Base-by-base conservation (phyloP, 352 stramenopile species). In the Phytophthora syringae region DNA sequence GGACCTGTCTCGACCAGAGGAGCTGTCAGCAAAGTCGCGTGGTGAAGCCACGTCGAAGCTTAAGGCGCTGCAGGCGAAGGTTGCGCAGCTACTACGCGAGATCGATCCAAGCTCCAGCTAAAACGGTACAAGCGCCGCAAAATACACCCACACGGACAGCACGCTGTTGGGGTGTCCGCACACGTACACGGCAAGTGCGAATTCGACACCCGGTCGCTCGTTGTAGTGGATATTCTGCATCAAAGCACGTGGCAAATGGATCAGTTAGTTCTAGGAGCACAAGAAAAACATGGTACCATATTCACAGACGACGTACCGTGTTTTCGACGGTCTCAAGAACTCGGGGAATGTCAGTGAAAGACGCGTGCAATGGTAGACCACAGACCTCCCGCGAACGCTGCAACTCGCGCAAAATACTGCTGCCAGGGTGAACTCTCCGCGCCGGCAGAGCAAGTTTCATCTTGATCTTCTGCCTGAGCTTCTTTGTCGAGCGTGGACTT, bases 141-240 rank as follows among this genome's bases (percentile, higher is more conserved):
- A 78, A 79, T 98, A 98, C 16, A 98, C 79, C 95, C 94, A 98
- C 48, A 98, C 84, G 5, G 86, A 97, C 18, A 98, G 70, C 10
- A 98, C 74, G 44, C 85, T 84, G 65, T 94, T 93, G 10, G 90
- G 80, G 57, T 98, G 95, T 12, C 79, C 75, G 58, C 93, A 87
- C 1, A 93, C 89, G 45, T 92, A 89, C 15, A 97, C 90, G 18
- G 77, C 88, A 20, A 98, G 74, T 34, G 84, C 89, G 60, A 98
- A 99, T 65, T 98, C 90, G 28, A 97, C 89, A 18, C 90, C 74
- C 12, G 74, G 70, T 40, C 92, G 84, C 39, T 89, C 82, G 60
- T 88, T 96, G 60, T 89, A 82, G 74, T 98, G 92, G 39, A 98
- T 94, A 54, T 96, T 86, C 85, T 92, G 59, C 22, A 52, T 13